These are phyloP conservation scores for Lipomyces mesembrius DNA, from an alignment of 805 yeast genomes.

Conservation along the genomic window DNA sequence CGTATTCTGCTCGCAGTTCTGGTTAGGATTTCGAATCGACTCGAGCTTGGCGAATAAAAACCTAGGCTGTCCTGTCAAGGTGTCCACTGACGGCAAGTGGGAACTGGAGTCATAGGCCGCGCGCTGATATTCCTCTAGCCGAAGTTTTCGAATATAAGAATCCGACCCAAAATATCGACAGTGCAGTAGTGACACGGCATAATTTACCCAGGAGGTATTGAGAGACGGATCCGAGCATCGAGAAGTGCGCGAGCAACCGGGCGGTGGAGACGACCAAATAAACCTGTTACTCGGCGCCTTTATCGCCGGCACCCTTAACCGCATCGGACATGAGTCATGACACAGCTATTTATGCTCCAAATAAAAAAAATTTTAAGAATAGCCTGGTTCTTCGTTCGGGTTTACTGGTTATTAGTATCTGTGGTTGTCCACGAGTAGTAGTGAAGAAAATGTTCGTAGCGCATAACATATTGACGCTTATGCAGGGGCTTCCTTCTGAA, in stretches of 20 bases:
- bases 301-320: neutral
- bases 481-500: neutral
- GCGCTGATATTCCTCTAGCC: neutral
- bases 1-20: neutral
- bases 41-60: neutral
- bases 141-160: neutral
- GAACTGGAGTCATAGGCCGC: neutral
- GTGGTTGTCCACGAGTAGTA: neutral
- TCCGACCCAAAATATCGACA: neutral
- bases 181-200: neutral
- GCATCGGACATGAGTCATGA: conserved; percentile 1
- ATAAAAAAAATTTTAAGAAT: no score
- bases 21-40: neutral
- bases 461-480: neutral
- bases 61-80: neutral
- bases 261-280: neutral
- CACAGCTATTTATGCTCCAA: neutral
- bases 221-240: neutral
- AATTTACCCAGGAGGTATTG: neutral
- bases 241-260: neutral
- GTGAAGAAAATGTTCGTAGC: neutral
- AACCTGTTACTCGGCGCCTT: neutral
- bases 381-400: no score
- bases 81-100: neutral
- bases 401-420: no score